Evolutionary conservation across 2,329 filamentous ascomycete species (phyloP).

Genomic region (Colletotrichum tropicale): DNA sequence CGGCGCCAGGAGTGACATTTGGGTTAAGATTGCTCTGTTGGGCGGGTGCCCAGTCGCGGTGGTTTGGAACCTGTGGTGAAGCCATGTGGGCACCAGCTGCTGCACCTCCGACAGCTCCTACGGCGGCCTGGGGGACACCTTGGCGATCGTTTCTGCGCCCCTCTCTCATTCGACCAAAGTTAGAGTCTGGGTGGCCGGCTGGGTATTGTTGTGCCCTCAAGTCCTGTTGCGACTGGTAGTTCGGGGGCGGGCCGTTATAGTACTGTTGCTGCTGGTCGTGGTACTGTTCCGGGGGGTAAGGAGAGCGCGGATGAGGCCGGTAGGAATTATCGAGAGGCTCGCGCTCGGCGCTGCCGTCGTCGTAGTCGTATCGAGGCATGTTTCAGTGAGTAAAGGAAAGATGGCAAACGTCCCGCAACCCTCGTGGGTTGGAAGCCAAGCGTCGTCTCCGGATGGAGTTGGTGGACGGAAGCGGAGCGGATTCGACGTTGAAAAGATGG

Average conservation of each 20-base stretch:
- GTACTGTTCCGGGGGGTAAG: conserved; percentile 13
- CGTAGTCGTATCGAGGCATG: conserved; percentile 24
- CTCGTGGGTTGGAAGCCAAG: conserved; percentile 11
- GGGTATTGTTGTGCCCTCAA: conserved; percentile 11
- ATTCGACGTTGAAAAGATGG: background rate
- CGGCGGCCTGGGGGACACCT: conserved; percentile 22
- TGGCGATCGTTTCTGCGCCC: conserved; percentile 36
- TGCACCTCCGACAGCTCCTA: conserved; percentile 24
- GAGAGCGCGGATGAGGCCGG: conserved; percentile 12
- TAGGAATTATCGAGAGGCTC: conserved; percentile 22
- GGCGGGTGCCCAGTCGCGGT: conserved; percentile 5
- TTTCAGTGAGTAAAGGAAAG: conserved; percentile 18
- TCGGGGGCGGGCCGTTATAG: conserved; percentile 3
- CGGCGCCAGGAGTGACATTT: conserved; percentile 64
- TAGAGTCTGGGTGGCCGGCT: conserved; percentile 40
- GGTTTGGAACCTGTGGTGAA: conserved; percentile 5
- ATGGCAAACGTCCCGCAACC: background rate
- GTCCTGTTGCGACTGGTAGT: conserved; percentile 1
- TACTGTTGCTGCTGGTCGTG: conserved; percentile 15
- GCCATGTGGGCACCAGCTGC: conserved; percentile 17
- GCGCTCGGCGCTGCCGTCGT: conserved; percentile 19
- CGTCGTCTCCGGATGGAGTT: background rate
- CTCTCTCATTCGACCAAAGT: conserved; percentile 36
- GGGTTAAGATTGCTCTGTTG: conserved; percentile 29
- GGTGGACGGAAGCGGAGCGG: background rate